Base-by-base conservation (phyloP, 352 stramenopile species). In the Peronospora destructor region DNA sequence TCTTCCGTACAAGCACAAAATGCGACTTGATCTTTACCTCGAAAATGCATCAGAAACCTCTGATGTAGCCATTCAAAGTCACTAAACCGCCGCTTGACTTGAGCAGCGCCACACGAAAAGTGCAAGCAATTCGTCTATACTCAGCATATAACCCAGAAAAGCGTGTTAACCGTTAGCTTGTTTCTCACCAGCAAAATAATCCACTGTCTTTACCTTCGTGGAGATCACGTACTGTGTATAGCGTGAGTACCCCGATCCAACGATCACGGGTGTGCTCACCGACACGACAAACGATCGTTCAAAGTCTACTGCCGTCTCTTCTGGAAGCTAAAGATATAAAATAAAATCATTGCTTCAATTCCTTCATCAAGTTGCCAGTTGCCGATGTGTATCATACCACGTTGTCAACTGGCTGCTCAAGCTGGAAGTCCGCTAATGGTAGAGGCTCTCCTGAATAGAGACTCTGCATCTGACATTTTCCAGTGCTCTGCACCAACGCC, bases 61-160 rank as follows among this genome's bases (percentile, higher is more conserved):
- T 90, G 63, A 26, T 95, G 86, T 6, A 95, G 71, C 86, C 86
- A 96, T 47, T 91, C 78, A 39, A 96, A 95, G 59, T 96, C 86
- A 45, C 79, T 93, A 55, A 92, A 96, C 10, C 86, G 73, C 7
- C 86, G 71, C 40, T 86, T 87, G 25, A 96, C 82, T 84, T 91
- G 79, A 21, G 73, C 77, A 6, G 67, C 64, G 9, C 64, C 56
- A 41, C 72, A 85, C 6, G 79, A 79, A 35, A 93, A 93, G 16
- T 73, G 61, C 14, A 56, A 61, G 14, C 66, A 74, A 25, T 90
- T 84, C 2, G 75, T 87, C 82, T 93, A 33, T 21, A 51, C 4
- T 16, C 29, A n/a, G 12, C 12, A 14, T 8, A 7, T 32, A 14
- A 14, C 25, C 32, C n/a, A 2, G 1, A 19, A 51, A 9, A 19